phyloP scores from a whole-genome alignment of 192 early-diverging fungal genomes.

The Linnemannia hyalina region DNA sequence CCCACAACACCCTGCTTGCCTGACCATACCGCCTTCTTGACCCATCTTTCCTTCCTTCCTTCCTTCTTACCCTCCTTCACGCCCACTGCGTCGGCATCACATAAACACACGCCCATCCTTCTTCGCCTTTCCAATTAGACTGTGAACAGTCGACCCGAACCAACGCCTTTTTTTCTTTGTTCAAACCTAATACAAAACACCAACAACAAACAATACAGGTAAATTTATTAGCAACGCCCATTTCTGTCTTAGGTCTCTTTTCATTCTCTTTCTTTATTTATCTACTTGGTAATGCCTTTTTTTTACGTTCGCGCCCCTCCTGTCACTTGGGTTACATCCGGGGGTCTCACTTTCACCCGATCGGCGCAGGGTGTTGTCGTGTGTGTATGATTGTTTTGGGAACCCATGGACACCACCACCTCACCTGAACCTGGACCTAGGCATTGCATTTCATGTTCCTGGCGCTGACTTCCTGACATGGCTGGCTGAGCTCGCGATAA shows the following conservation, averaged over 20 bases:
- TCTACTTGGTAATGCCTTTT: too few species aligned
- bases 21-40: background rate
- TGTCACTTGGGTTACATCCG: background rate
- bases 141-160: background rate
- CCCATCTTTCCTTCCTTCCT: too few species aligned
- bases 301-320: background rate
- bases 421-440: background rate
- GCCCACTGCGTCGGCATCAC: background rate
- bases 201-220: slow-evolving; percentile 1
- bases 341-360: background rate
- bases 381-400: too few species aligned
- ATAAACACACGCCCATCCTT: background rate
- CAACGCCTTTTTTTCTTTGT: background rate
- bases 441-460: background rate
- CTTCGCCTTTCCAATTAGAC: background rate
- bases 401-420: too few species aligned
- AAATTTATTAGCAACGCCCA: background rate
- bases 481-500: background rate
- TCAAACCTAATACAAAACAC: background rate
- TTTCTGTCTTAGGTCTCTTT: background rate
- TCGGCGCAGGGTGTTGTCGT: background rate
- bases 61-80: background rate
- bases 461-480: background rate
- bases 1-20: background rate
- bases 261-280: background rate